Conservation (phyloP, 495 filamentous ascomycete genomes). For the Penicillium antarcticum region DNA sequence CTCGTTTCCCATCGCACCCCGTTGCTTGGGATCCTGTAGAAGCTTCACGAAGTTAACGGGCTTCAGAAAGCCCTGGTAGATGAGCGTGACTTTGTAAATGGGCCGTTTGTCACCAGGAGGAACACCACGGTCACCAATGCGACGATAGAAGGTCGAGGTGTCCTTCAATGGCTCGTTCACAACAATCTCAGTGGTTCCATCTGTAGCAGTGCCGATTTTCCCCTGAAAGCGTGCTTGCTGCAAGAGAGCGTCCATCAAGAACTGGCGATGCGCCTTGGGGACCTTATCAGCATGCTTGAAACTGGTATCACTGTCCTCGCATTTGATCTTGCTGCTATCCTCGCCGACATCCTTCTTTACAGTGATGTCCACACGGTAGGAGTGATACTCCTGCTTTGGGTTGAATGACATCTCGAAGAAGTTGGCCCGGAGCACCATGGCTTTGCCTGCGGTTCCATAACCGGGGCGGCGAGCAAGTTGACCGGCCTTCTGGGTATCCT, state of each 20-base stretch:
- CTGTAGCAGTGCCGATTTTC: slow-evolving; percentile 1
- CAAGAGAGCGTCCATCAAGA: neutral
- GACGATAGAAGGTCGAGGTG: neutral
- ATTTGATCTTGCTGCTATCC: too few species aligned
- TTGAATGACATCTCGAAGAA: slow-evolving; percentile 35
- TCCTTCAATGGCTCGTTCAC: neutral
- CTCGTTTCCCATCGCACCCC: neutral
- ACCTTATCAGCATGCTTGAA: neutral
- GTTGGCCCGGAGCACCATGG: slow-evolving; percentile 41
- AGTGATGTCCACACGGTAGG: slow-evolving; percentile 8
- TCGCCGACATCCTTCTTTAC: too few species aligned
- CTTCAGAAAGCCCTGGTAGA: neutral
- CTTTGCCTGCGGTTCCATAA: slow-evolving; percentile 39
- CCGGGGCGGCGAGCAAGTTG: slow-evolving; percentile 33
- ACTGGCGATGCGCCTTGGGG: neutral
- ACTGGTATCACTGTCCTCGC: too few species aligned
- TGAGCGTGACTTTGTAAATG: neutral
- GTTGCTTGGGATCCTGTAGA: neutral
- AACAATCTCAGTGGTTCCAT: slow-evolving; percentile 14
- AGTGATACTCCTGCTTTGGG: slow-evolving; percentile 1
- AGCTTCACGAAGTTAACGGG: neutral
- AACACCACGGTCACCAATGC: too few species aligned
- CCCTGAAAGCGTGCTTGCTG: neutral
- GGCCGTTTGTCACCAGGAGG: neutral
- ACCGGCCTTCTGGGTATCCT: neutral